These are phyloP conservation scores for Naganishia antarctica DNA, from an alignment of 768 basidiomycete species.

Conservation along the genomic window DNA sequence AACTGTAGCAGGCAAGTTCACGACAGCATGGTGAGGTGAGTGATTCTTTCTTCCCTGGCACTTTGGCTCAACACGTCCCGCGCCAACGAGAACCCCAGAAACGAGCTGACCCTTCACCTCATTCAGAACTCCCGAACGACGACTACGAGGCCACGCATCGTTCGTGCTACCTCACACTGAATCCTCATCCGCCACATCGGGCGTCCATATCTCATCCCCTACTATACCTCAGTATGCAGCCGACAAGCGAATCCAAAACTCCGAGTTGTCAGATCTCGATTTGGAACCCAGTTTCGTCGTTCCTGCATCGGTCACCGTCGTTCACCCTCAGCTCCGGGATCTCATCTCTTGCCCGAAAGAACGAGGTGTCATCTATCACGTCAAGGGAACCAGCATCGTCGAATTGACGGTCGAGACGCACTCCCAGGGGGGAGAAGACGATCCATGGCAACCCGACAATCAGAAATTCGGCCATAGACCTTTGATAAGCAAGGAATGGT, in stretches of 20 bases:
- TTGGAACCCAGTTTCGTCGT: constrained; percentile 27
- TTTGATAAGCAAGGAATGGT: constrained; percentile 12
- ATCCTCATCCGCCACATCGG: background rate
- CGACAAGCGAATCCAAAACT: background rate
- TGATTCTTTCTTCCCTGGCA: background rate
- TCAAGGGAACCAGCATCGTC: constrained; percentile 56
- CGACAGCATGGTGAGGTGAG: background rate
- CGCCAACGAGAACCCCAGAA: too few species aligned
- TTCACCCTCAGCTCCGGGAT: constrained; percentile 64
- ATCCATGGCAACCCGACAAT: background rate
- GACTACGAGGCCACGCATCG: constrained; percentile 5
- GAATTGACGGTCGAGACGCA: constrained; percentile 46
- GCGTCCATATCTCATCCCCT: background rate
- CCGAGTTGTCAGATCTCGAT: constrained; percentile 7
- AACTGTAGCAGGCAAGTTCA: background rate
- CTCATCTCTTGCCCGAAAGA: constrained; percentile 69
- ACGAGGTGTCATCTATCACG: constrained; percentile 62
- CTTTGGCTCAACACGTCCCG: too few species aligned
- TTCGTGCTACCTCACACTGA: constrained; percentile 11
- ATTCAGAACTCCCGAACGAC: constrained; percentile 8
- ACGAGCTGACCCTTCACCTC: too few species aligned
- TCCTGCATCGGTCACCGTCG: constrained; percentile 40
- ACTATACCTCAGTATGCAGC: constrained; percentile 2
- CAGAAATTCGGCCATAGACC: constrained; percentile 6
- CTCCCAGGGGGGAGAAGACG: background rate